Base-by-base conservation (phyloP, 2,329 filamentous ascomycete genomes). In the Xenosphaeropsis pyriputrescens region DNA sequence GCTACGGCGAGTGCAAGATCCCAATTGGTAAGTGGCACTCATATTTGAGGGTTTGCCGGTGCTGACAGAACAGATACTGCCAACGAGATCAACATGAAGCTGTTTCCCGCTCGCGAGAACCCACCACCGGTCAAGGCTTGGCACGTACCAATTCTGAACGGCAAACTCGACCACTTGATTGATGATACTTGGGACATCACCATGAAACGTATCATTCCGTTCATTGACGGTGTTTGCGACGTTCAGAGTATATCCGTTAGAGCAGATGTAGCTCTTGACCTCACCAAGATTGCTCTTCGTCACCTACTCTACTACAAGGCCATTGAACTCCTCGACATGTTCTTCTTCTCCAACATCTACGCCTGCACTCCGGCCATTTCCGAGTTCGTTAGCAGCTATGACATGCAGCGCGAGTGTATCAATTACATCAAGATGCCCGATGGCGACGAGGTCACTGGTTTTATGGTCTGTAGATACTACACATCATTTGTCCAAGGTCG, bases 1-100 rank as follows among this genome's bases (percentile, higher is more conserved):
- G 93, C 50, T 98, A 95, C 53, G 88, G 85, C 53, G 91, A 98
- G 63, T 94, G 88, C 67, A 94, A 94, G 88, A 94, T 95, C 51
- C 88, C 88, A 0, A 89, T 95, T 45, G 84, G 84, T 88, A 62
- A 45, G 72, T 64, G 34, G 18, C 39, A 40, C 7, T 16, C 37
- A 19, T 9, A 38, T 15, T 19, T 26, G 12, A 6, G 4, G 8
- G 12, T 7, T 32, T 6, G 14, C 7, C 6, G 12, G 14, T 32
- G 16, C 40, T n/a, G 50, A 37, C 17, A 16, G 19, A 22, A 14
- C 39, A 86, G 86, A 94, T 57, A 85, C 93, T 47, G 78, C 85
- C 43, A 95, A 94, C 57, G 94, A 85, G 0, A 78, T 95, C 58
- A 94, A 95, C 59, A 84, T 95, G 70, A 95, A 95, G 61, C 73